A percentile compares a stretch with the other conserved stretches of the same genome.
Conservation (phyloP, 1,284 basidiomycete genomes). For the Boletus chippewaensis region DNA sequence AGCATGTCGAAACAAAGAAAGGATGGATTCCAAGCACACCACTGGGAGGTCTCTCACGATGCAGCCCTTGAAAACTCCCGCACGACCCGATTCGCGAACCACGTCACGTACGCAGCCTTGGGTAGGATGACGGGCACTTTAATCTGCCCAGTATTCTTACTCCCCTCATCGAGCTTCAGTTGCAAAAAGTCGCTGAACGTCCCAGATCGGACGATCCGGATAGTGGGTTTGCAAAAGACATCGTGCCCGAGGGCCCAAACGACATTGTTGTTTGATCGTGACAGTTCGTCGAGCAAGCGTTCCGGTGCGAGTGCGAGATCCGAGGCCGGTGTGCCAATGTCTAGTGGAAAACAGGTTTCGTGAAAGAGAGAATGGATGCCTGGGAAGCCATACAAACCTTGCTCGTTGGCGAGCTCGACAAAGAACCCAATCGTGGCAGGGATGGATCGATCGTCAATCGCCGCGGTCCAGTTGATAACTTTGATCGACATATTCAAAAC, state of each 20-base stretch:
- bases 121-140: conserved; percentile 19
- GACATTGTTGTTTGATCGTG: conserved; percentile 4
- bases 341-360: not conserved
- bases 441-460: conserved; percentile 8
- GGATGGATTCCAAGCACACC: too few species aligned
- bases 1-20: too few species aligned
- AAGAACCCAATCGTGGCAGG: conserved; percentile 19
- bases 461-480: conserved; percentile 18
- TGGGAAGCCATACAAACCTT: conserved; percentile 2
- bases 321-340: not conserved
- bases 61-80: conserved; percentile 2
- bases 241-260: not conserved
- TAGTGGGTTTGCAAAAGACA: conserved; percentile 7
- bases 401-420: conserved; percentile 12
- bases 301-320: conserved; percentile 1
- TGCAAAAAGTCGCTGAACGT: conserved; percentile 21
- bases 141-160: conserved; percentile 13
- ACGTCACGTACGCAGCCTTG: conserved; percentile 3
- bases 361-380: not conserved
- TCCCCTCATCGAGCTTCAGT: conserved; percentile 15
- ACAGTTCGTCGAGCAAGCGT: conserved; percentile 6
- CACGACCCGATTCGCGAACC: conserved; percentile 14
- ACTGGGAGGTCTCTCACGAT: too few species aligned
- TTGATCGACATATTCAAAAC: not conserved
- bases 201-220: conserved; percentile 15